Evolutionary conservation across 352 stramenopile species (phyloP), one percentile per base, ranked within the genome.

Genomic region (Plasmopara muralis): DNA sequence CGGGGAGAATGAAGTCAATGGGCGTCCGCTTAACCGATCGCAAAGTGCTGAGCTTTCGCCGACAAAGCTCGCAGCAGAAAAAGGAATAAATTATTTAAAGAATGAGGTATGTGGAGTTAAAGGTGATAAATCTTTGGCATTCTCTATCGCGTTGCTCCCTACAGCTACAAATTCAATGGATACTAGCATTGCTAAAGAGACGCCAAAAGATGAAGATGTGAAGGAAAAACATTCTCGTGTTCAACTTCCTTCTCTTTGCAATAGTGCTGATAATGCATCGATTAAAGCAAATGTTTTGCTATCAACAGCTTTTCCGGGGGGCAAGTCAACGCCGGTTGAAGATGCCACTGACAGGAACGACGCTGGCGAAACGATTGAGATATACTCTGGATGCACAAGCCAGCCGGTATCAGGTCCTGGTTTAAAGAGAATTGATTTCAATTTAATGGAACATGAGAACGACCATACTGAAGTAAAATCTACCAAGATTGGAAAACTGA

Each of bases 91-190:
- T n/a, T n/a, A 12, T 2, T 15, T 54, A 16, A 43, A 53, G 33
- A n/a, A 56, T 4, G 48, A 50, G 0, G 0, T 18, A 37, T 33
- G 9, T 39, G 34, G 43, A 33, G 34, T 35, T 9, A 39, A 39
- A 20, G 30, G 53, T 5, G 40, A 60, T 37, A 37, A 44, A 9
- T 6, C 39, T 37, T 20, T 50, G 25, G 18, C 13, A 9, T 58
- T 53, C 51, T 67, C 57, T 10, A 60, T 70, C 12, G 57, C 49
- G 3, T 43, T 70, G 33, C 34, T 67, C 25, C 53, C 57, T 46
- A 31, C 50, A 18, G 14, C 45, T 29, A 7, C 13, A 51, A 35
- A 13, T 12, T 25, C 40, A 6, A 25, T 43, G 28, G 25, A 29
- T 31, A 16, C 62, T 35, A 30, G 30, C 18, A n/a, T 43, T 28